Percentiles rank a stretch among this genome's conserved stretches.
Conservation (phyloP, 1,284 basidiomycete genomes). For the Fistulina hepatica region DNA sequence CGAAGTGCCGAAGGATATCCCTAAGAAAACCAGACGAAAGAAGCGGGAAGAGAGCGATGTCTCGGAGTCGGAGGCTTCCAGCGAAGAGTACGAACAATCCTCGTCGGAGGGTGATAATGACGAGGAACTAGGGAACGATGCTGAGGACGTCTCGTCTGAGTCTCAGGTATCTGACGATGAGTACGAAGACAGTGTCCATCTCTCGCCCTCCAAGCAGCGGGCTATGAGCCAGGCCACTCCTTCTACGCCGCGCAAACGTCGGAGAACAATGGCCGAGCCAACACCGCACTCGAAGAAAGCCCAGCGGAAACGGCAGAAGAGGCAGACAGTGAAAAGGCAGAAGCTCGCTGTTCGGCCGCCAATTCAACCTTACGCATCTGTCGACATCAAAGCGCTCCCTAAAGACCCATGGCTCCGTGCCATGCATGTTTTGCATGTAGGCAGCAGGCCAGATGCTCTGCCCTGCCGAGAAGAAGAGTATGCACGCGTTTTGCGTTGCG, state of each 20-base stretch:
- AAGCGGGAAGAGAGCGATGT: background rate
- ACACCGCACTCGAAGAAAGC: slow-evolving; percentile 62
- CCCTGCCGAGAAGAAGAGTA: slow-evolving; percentile 91
- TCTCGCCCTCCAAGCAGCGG: slow-evolving; percentile 30
- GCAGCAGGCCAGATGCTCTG: slow-evolving; percentile 81
- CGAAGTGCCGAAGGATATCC: background rate
- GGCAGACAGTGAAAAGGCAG: slow-evolving; percentile 9
- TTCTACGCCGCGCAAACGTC: slow-evolving; percentile 21
- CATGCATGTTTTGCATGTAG: slow-evolving; percentile 88
- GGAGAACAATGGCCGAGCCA: slow-evolving; percentile 34
- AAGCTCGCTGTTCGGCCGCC: slow-evolving; percentile 26
- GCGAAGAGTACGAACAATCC: slow-evolving; percentile 3
- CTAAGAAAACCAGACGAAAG: slow-evolving; percentile 10
- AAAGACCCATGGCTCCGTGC: slow-evolving; percentile 74
- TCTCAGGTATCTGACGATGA: slow-evolving; percentile 15
- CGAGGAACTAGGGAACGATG: slow-evolving; percentile 15
- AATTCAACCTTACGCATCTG: slow-evolving; percentile 22
- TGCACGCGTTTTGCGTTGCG: slow-evolving; percentile 61
- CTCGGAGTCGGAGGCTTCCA: slow-evolving; percentile 3
- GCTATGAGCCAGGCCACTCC: slow-evolving; percentile 21
- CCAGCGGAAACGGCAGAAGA: slow-evolving; percentile 28
- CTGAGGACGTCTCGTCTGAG: slow-evolving; percentile 13
- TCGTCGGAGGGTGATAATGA: slow-evolving; percentile 3
- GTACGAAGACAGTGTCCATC: slow-evolving; percentile 14
- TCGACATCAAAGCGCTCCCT: slow-evolving; percentile 39